These are phyloP conservation scores for Aureobasidium leucospermi DNA, from an alignment of 2,329 filamentous ascomycete genomes.

Conservation along the genomic window DNA sequence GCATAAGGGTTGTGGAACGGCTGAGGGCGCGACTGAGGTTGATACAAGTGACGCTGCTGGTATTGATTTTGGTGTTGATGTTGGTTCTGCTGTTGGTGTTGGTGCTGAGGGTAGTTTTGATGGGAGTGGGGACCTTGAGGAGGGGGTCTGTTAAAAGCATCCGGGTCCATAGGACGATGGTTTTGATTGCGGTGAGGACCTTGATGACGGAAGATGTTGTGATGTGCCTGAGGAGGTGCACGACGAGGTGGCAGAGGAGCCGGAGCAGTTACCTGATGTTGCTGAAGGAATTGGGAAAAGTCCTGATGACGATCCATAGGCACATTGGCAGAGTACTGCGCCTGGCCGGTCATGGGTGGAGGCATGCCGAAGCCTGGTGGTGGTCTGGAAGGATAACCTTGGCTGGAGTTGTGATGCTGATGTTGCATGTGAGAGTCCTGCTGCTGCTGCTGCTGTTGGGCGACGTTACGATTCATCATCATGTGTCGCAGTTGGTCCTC, in stretches of 20 bases:
- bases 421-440: slow-evolving; percentile 18
- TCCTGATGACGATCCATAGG: slow-evolving; percentile 7
- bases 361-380: not conserved
- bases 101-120: not conserved
- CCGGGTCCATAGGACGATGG: slow-evolving; percentile 21
- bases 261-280: slow-evolving; percentile 1
- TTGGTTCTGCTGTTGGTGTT: not conserved
- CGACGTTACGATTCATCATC: slow-evolving; percentile 51
- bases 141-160: slow-evolving; percentile 23
- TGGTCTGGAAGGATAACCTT: not conserved
- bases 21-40: slow-evolving; percentile 14
- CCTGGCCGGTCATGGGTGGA: not conserved
- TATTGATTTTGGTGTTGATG: not conserved
- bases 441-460: slow-evolving; percentile 15
- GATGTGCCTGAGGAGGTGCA: not conserved
- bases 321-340: not conserved
- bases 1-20: slow-evolving; percentile 16
- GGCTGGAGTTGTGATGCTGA: not conserved
- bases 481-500: slow-evolving; percentile 54
- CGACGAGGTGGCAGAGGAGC: not conserved
- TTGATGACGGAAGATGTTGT: not conserved
- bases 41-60: slow-evolving; percentile 1
- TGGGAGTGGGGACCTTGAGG: not conserved
- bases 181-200: slow-evolving; percentile 1
- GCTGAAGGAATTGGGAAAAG: slow-evolving; percentile 9